These are phyloP conservation scores for Tirmania nivea DNA, from an alignment of 495 filamentous ascomycete genomes.

Conservation along the genomic window DNA sequence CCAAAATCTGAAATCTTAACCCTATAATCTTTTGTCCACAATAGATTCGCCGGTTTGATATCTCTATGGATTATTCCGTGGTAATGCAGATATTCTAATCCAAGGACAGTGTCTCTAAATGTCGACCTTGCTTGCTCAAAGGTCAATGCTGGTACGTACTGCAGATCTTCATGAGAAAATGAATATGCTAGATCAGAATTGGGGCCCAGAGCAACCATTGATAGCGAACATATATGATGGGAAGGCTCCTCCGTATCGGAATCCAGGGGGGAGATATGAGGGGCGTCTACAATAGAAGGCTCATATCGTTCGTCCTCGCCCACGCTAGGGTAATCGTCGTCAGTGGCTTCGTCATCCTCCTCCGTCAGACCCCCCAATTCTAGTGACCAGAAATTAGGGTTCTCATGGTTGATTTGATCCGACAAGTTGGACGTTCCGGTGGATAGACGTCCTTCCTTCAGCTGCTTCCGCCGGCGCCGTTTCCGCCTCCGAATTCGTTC, in stretches of 20 bases:
- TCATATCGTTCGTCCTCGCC: neutral
- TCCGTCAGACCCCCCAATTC: slow-evolving; percentile 11
- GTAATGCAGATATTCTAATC: slow-evolving; percentile 87
- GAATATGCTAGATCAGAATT: slow-evolving; percentile 30
- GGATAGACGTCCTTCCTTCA: slow-evolving; percentile 1
- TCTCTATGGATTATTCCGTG: slow-evolving; percentile 94
- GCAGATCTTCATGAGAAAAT: slow-evolving; percentile 60
- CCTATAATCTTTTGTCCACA: slow-evolving; percentile 62
- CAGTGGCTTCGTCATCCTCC: neutral
- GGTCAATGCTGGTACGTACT: slow-evolving; percentile 78
- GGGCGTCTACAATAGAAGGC: slow-evolving; percentile 1
- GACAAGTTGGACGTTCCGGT: neutral
- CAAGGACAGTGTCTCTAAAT: slow-evolving; percentile 83
- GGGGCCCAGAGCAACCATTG: slow-evolving; percentile 20
- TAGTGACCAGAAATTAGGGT: slow-evolving; percentile 16
- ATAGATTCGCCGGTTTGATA: slow-evolving; percentile 95
- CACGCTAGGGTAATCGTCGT: neutral
- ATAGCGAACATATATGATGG: slow-evolving; percentile 18
- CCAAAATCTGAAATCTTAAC: slow-evolving; percentile 99
- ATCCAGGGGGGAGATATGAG: slow-evolving; percentile 14
- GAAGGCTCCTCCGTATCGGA: slow-evolving; percentile 18
- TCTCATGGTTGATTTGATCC: neutral
- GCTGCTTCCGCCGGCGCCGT: slow-evolving; percentile 7
- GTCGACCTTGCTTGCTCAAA: slow-evolving; percentile 62
- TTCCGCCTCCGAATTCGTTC: slow-evolving; percentile 5